A percentile compares a stretch with the other conserved stretches of the same genome.
Evolutionary conservation across 2,329 filamentous ascomycete species (phyloP).

Genomic region (Fusarium sp.): DNA sequence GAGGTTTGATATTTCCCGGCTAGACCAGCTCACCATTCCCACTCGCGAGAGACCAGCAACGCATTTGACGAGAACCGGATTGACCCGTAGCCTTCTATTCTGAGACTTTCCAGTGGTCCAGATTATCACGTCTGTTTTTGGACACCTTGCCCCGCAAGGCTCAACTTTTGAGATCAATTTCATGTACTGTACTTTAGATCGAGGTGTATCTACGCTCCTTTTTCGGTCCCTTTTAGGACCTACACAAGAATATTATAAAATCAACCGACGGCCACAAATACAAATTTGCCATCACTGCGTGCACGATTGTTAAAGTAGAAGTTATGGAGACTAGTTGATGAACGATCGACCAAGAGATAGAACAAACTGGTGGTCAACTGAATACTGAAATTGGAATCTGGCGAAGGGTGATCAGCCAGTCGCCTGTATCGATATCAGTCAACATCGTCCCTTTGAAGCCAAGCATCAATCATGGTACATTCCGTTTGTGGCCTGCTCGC

Average conservation of each 20-base stretch:
- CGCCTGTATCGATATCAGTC: neutral
- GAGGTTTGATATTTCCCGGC: slow-evolving; percentile 17
- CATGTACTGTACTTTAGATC: slow-evolving; percentile 40
- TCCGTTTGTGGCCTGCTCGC: neutral
- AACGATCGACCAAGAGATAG: neutral
- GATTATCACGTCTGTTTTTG: slow-evolving; percentile 26
- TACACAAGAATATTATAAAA: slow-evolving; percentile 10
- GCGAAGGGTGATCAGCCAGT: neutral
- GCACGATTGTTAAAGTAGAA: neutral
- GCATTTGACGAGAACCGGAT: neutral
- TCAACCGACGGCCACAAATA: slow-evolving; percentile 3
- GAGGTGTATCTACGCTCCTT: slow-evolving; percentile 38
- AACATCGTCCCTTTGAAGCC: neutral
- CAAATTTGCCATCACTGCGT: neutral
- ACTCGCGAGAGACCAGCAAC: neutral
- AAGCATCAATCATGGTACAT: neutral
- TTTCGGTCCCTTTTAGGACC: slow-evolving; percentile 5
- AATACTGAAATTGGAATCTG: neutral
- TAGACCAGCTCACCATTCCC: slow-evolving; percentile 12
- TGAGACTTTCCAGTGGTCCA: slow-evolving; percentile 4
- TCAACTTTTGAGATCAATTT: slow-evolving; percentile 37
- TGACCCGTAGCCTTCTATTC: slow-evolving; percentile 6
- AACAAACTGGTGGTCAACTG: neutral
- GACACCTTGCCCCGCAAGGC: slow-evolving; percentile 33
- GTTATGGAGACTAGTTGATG: neutral